Evolutionary conservation across 495 filamentous ascomycete species (phyloP).

Genomic region (Lasiosphaeria hispida): DNA sequence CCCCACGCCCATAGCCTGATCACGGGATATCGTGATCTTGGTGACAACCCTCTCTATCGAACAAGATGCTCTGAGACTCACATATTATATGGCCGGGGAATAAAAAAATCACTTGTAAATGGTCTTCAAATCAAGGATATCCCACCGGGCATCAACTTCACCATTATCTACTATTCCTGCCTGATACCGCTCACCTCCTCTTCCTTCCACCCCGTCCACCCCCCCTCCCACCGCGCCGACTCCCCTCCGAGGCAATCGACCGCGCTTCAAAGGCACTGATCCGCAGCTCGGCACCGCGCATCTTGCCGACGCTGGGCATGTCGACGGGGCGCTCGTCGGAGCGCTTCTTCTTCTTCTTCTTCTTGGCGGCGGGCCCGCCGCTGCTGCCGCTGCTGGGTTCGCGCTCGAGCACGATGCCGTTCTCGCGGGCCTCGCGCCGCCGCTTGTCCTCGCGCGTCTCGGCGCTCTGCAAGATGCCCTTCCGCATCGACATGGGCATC

Average conservation of each 20-base stretch:
- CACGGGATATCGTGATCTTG: no score
- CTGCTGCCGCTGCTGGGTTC: slow-evolving; percentile 39
- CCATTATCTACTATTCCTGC: neutral
- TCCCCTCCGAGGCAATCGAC: slow-evolving; percentile 53
- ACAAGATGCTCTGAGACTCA: no score
- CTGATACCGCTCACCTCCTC: slow-evolving; percentile 17
- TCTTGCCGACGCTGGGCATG: slow-evolving; percentile 73
- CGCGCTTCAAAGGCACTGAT: slow-evolving; percentile 74
- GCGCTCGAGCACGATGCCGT: slow-evolving; percentile 85
- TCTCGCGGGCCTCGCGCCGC: slow-evolving; percentile 77
- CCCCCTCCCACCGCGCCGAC: slow-evolving; percentile 27
- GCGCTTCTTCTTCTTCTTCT: slow-evolving; percentile 42
- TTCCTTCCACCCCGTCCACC: slow-evolving; percentile 30
- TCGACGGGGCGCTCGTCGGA: slow-evolving; percentile 67
- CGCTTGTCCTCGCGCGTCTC: slow-evolving; percentile 64
- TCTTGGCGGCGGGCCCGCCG: slow-evolving; percentile 34
- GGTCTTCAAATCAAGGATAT: no score
- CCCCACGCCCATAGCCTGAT: no score
- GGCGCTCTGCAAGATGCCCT: slow-evolving; percentile 70
- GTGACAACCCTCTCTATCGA: no score
- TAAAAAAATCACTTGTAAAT: no score
- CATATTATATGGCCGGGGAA: no score
- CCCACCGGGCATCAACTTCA: neutral
- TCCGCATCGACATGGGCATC: slow-evolving; percentile 79
- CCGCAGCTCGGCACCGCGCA: slow-evolving; percentile 73